Percentiles rank a stretch among this genome's conserved stretches.
Evolutionary conservation across 1,284 basidiomycete species (phyloP).

Genomic region (Microbotryum silenes-acaulis): DNA sequence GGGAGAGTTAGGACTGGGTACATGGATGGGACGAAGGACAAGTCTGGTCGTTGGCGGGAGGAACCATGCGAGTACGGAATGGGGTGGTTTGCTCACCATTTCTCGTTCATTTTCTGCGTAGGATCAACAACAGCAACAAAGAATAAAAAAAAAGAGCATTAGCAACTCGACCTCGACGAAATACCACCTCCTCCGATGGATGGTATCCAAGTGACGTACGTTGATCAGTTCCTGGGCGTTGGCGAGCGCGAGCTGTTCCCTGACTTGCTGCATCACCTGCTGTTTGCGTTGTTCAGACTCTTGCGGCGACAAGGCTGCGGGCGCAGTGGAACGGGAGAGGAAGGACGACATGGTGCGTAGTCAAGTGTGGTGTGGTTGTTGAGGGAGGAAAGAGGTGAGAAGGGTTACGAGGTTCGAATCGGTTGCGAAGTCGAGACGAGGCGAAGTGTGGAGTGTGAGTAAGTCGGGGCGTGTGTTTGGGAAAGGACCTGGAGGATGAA

Average conservation of each 20-base stretch:
- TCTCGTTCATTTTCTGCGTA: conserved; percentile 35
- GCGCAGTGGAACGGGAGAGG: conserved; percentile 8
- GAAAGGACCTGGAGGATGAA: too few relatives aligned
- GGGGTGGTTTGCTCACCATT: conserved; percentile 20
- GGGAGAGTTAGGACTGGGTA: too few relatives aligned
- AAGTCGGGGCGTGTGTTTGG: too few relatives aligned
- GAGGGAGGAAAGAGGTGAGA: too few relatives aligned
- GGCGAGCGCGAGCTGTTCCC: conserved; percentile 57
- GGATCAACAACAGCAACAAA: too few relatives aligned
- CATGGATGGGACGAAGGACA: too few relatives aligned
- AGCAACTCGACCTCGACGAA: background rate
- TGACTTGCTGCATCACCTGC: conserved; percentile 60
- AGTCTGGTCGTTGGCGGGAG: too few relatives aligned
- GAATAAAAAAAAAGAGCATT: too few relatives aligned
- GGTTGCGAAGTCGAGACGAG: too few relatives aligned
- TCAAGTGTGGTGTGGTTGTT: background rate
- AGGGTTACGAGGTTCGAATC: too few relatives aligned
- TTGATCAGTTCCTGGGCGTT: conserved; percentile 76
- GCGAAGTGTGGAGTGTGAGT: too few relatives aligned
- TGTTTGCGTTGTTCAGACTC: conserved; percentile 47
- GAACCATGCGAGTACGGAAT: too few relatives aligned
- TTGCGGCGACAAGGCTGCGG: conserved; percentile 1
- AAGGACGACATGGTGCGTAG: conserved; percentile 9
- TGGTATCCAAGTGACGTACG: conserved; percentile 43
- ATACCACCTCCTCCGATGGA: background rate